Conservation (phyloP, 1,139 yeast genomes). For the Casaregolazyma suthepensis region DNA sequence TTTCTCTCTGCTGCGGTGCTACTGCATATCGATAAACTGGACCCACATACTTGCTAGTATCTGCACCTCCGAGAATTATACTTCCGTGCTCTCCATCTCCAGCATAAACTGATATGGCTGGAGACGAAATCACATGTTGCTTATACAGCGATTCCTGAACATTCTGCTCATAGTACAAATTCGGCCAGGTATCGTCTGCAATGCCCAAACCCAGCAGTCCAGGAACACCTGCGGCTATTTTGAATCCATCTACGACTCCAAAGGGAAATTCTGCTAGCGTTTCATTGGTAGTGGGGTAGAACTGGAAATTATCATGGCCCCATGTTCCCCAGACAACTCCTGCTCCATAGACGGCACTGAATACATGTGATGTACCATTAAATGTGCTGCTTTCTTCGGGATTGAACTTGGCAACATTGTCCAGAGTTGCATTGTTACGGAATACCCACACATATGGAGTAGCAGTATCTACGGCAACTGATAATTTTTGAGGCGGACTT, state of each 20-base stretch:
- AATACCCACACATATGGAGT: constrained; percentile 40
- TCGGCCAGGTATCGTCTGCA: constrained; percentile 21
- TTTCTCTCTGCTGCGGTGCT: constrained; percentile 9
- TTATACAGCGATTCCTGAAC: constrained; percentile 54
- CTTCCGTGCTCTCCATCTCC: constrained; percentile 36
- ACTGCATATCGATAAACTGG: constrained; percentile 27
- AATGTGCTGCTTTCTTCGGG: constrained; percentile 25
- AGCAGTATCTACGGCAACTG: constrained; percentile 36
- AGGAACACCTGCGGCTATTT: constrained; percentile 30
- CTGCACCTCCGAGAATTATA: constrained; percentile 29
- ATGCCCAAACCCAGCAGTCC: constrained; percentile 33
- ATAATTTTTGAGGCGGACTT: constrained; percentile 29
- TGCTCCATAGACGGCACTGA: constrained; percentile 56
- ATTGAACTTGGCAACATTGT: constrained; percentile 32
- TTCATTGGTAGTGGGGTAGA: constrained; percentile 35
- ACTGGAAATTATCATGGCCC: constrained; percentile 50
- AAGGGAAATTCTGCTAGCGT: constrained; percentile 44
- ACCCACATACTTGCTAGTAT: constrained; percentile 39
- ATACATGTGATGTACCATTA: constrained; percentile 16
- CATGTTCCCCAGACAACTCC: constrained; percentile 58
- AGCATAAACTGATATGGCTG: constrained; percentile 46
- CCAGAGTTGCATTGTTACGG: constrained; percentile 27
- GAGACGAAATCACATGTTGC: constrained; percentile 47
- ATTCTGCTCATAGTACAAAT: constrained; percentile 40
- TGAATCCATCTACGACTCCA: constrained; percentile 36